phyloP scores from a whole-genome alignment of 2,329 filamentous ascomycete genomes.

The Paracoccidioides brasiliensis region DNA sequence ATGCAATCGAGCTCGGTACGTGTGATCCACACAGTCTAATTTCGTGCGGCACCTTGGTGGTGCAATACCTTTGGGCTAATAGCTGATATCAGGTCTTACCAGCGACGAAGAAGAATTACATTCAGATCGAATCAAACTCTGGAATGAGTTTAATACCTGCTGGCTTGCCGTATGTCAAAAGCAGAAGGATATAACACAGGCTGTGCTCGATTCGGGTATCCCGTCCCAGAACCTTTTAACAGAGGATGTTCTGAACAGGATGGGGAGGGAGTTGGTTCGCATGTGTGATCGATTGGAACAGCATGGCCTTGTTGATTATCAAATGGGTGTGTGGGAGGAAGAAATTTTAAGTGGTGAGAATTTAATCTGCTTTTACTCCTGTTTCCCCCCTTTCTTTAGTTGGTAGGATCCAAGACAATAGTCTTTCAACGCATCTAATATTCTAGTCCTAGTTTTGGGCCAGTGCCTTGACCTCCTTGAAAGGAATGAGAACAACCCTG shows the following conservation, averaged over 20 bases:
- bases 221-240: constrained; percentile 50
- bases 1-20: constrained; percentile 54
- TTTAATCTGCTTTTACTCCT: background rate
- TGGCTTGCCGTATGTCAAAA: constrained; percentile 76
- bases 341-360: constrained; percentile 69
- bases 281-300: constrained; percentile 79
- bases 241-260: constrained; percentile 55
- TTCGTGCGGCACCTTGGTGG: constrained; percentile 9
- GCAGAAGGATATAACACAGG: constrained; percentile 60
- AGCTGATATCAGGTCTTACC: constrained; percentile 53
- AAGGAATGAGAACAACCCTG: constrained; percentile 16
- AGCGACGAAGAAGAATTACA: constrained; percentile 68
- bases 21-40: constrained; percentile 10
- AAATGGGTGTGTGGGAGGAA: constrained; percentile 94
- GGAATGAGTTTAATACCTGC: constrained; percentile 88
- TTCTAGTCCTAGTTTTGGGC: constrained; percentile 34
- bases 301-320: constrained; percentile 91
- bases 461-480: constrained; percentile 44
- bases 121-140: constrained; percentile 65
- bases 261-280: constrained; percentile 69
- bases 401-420: background rate
- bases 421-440: background rate
- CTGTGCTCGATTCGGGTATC: constrained; percentile 46
- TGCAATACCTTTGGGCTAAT: constrained; percentile 16
- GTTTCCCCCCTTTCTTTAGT: background rate